Percentiles rank a stretch among this genome's conserved stretches.
These are phyloP conservation scores for Tricholoma bakamatsutake DNA, from an alignment of 768 basidiomycete genomes.

Conservation along the genomic window DNA sequence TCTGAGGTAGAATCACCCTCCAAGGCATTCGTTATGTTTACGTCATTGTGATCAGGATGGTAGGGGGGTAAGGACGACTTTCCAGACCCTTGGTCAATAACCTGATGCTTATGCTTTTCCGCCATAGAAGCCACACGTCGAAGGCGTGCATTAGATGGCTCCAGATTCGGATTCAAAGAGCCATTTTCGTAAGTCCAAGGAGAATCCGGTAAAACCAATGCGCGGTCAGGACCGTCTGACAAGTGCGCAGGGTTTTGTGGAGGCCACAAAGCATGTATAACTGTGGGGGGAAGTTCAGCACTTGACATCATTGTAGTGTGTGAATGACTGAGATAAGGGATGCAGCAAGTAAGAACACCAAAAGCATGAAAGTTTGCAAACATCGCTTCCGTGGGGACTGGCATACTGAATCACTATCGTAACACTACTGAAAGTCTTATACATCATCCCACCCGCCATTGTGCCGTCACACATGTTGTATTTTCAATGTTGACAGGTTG, in stretches of 20 bases:
- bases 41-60: constrained; percentile 61
- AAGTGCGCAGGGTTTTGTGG: constrained; percentile 56
- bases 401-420: constrained; percentile 11
- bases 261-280: constrained; percentile 50
- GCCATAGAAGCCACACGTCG: constrained; percentile 19
- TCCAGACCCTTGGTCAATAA: constrained; percentile 22
- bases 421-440: constrained; percentile 6
- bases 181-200: constrained; percentile 88
- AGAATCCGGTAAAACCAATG: constrained; percentile 47
- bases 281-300: constrained; percentile 15
- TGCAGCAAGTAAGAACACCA: constrained; percentile 3
- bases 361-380: constrained; percentile 12
- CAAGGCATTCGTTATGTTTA: constrained; percentile 13
- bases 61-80: constrained; percentile 62
- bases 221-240: constrained; percentile 25
- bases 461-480: constrained; percentile 13
- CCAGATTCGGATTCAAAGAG: constrained; percentile 68
- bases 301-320: not conserved
- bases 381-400: constrained; percentile 1
- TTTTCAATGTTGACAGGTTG: constrained; percentile 27
- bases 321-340: not conserved
- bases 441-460: constrained; percentile 13
- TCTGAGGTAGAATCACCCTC: constrained; percentile 21
- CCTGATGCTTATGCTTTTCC: constrained; percentile 14
- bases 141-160: constrained; percentile 48